phyloP scores from a whole-genome alignment of 2,329 filamentous ascomycete species.

The Paraphaeosphaeria minitans region DNA sequence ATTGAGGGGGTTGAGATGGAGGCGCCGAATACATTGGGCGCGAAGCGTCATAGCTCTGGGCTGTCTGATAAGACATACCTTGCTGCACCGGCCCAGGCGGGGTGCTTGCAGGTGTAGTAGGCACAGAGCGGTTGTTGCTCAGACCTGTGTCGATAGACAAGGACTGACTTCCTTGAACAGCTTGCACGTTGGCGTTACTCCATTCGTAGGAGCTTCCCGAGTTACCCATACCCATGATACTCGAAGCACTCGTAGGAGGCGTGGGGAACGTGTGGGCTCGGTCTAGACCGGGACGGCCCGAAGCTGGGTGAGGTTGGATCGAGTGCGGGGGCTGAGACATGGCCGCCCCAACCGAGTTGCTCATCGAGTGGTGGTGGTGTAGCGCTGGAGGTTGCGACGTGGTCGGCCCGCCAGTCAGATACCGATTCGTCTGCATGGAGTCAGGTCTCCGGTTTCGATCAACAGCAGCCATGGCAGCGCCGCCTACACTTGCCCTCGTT shows the following conservation, averaged over 20 bases:
- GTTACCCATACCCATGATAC: slow-evolving; percentile 76
- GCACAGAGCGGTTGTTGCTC: slow-evolving; percentile 82
- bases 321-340: slow-evolving; percentile 70
- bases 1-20: slow-evolving; percentile 69
- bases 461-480: slow-evolving; percentile 74
- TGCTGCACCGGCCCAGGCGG: slow-evolving; percentile 82
- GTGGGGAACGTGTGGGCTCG: slow-evolving; percentile 93
- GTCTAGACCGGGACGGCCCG: slow-evolving; percentile 70
- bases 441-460: slow-evolving; percentile 58
- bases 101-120: slow-evolving; percentile 87
- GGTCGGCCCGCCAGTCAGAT: slow-evolving; percentile 66
- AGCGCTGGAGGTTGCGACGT: slow-evolving; percentile 69
- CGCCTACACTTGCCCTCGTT: slow-evolving; percentile 76
- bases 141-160: slow-evolving; percentile 82
- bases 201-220: slow-evolving; percentile 81
- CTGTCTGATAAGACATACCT: slow-evolving; percentile 76
- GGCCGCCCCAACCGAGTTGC: slow-evolving; percentile 61
- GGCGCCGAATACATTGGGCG: slow-evolving; percentile 79
- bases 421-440: slow-evolving; percentile 51
- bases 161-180: slow-evolving; percentile 66
- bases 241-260: slow-evolving; percentile 89
- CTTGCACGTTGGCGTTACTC: slow-evolving; percentile 57
- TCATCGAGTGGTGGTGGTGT: slow-evolving; percentile 72
- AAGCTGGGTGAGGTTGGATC: slow-evolving; percentile 64
- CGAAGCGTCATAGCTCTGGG: slow-evolving; percentile 74